phyloP scores from a whole-genome alignment of 345 rosid species.

The Laguncularia racemosa region DNA sequence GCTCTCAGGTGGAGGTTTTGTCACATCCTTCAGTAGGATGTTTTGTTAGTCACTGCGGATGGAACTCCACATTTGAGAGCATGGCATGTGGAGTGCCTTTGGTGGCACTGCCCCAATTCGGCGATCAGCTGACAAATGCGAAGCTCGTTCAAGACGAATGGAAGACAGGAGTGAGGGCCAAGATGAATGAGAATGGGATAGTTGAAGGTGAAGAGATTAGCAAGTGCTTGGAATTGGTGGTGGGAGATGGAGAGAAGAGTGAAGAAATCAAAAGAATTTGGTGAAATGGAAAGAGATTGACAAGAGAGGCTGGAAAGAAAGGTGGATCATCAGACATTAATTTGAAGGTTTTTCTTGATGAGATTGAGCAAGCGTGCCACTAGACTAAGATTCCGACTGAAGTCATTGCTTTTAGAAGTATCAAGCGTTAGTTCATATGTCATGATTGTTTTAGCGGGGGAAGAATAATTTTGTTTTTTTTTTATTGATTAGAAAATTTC shows the following conservation, averaged over 20 bases:
- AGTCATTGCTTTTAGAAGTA: no score
- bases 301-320: constrained; percentile 16
- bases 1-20: constrained; percentile 37
- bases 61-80: constrained; percentile 38
- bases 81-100: constrained; percentile 25
- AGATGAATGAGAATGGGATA: constrained; percentile 5
- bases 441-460: no score
- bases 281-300: constrained; percentile 25
- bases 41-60: constrained; percentile 40
- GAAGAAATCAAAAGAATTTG: constrained; percentile 20
- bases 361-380: not conserved
- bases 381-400: not conserved
- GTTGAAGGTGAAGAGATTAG: constrained; percentile 23
- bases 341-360: constrained; percentile 16
- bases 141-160: constrained; percentile 31
- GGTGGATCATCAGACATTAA: constrained; percentile 21
- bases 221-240: constrained; percentile 24
- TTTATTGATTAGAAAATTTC: no score
- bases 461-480: no score
- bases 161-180: constrained; percentile 21
- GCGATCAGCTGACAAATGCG: constrained; percentile 30
- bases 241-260: constrained; percentile 24
- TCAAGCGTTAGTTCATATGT: no score
- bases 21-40: constrained; percentile 30
- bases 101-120: constrained; percentile 30